phyloP scores from a whole-genome alignment of 2,329 filamentous ascomycete genomes.

The Didymella glomerata region DNA sequence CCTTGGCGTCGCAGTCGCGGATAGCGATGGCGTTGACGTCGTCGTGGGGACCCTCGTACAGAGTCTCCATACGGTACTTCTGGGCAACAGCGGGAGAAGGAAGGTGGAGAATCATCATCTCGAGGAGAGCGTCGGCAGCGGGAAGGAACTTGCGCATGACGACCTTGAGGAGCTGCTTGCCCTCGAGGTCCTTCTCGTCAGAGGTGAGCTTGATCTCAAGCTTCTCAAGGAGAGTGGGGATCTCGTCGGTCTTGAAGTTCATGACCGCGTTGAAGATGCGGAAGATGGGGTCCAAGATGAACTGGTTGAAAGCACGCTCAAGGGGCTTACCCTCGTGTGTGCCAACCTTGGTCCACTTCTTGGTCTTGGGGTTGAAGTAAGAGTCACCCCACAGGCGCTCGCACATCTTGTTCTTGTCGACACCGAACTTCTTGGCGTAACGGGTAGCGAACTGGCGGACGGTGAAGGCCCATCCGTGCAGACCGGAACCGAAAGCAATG shows the following conservation, averaged over 20 bases:
- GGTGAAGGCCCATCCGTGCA: conserved; percentile 99
- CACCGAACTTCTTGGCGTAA: conserved; percentile 99
- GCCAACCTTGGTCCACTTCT: conserved; percentile 97
- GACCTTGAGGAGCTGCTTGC: conserved; percentile 97
- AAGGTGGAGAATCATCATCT: conserved; percentile 99
- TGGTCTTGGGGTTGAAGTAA: conserved; percentile 99
- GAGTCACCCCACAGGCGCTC: conserved; percentile 99
- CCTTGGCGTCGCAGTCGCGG: conserved; percentile 98
- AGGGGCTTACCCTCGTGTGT: conserved; percentile 85
- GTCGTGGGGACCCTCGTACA: conserved; percentile 96
- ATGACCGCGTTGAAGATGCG: conserved; percentile 96
- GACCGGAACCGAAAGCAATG: conserved; percentile 98
- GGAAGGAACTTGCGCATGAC: conserved; percentile 99
- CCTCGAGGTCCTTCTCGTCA: conserved; percentile 92
- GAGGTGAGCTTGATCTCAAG: conserved; percentile 87
- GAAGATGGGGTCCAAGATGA: conserved; percentile 99
- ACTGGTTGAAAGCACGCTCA: conserved; percentile 99
- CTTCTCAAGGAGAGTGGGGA: conserved; percentile 83
- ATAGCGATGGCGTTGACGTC: conserved; percentile 95
- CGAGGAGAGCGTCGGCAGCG: conserved; percentile 94
- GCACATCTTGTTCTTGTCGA: conserved; percentile 99
- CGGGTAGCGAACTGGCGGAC: conserved; percentile 94
- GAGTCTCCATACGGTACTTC: conserved; percentile 96
- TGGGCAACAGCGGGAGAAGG: conserved; percentile 95
- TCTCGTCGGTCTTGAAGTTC: conserved; percentile 98